Evolutionary conservation across 768 basidiomycete genomes (phyloP).

Genomic region (Leccinum broughii): DNA sequence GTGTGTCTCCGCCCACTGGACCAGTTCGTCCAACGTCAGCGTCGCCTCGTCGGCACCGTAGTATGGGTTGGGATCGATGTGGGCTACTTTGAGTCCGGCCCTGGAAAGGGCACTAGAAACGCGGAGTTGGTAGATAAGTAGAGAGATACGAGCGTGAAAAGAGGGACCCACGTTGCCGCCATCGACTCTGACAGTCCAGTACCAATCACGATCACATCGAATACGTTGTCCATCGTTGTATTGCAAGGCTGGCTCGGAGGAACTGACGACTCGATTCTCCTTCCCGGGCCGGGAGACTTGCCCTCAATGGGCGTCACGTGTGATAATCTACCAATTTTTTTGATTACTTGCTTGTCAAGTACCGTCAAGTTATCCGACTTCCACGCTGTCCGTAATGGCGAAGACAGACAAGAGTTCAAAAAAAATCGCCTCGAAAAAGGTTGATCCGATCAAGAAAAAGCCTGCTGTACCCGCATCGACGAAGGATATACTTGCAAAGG

Average conservation of each 20-base stretch:
- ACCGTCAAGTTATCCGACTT: neutral
- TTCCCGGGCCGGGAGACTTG: slow-evolving; percentile 13
- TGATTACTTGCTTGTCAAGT: neutral
- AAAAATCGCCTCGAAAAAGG: slow-evolving; percentile 39
- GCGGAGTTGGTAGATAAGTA: slow-evolving; percentile 1
- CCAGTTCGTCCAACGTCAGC: slow-evolving; percentile 77
- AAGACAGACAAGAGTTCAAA: slow-evolving; percentile 39
- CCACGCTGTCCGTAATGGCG: slow-evolving; percentile 33
- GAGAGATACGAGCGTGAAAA: neutral
- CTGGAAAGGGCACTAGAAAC: slow-evolving; percentile 77
- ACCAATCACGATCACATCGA: slow-evolving; percentile 71
- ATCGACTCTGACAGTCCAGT: slow-evolving; percentile 88
- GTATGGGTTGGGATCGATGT: slow-evolving; percentile 80
- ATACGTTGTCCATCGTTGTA: slow-evolving; percentile 40
- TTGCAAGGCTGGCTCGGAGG: neutral
- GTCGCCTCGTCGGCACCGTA: slow-evolving; percentile 87
- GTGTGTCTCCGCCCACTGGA: slow-evolving; percentile 59
- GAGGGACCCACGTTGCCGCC: slow-evolving; percentile 72
- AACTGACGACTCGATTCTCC: neutral
- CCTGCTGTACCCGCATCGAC: slow-evolving; percentile 34
- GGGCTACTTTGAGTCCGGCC: slow-evolving; percentile 83
- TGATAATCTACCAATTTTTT: slow-evolving; percentile 19
- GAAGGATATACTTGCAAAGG: slow-evolving; percentile 46
- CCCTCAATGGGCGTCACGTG: slow-evolving; percentile 32
- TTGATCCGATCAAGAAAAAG: slow-evolving; percentile 25